Base-by-base conservation (phyloP, 495 filamentous ascomycete genomes). In the Tuber microsphaerosporum region DNA sequence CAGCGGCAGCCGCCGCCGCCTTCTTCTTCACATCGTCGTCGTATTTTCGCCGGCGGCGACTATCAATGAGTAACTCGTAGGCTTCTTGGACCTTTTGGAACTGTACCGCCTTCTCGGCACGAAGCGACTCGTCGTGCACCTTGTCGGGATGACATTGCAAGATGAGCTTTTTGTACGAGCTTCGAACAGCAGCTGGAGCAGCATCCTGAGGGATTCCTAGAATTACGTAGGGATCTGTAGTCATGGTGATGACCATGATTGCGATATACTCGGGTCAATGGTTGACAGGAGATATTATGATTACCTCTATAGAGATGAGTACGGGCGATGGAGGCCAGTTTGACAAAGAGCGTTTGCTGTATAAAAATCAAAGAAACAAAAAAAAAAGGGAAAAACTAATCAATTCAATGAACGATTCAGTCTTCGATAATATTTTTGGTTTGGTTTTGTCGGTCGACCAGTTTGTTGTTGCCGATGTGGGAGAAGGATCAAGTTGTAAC, bases 71-170 rank as follows among this genome's bases (percentile, higher is more conserved):
- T 20, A 96, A 86, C 84, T 98, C 95, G 83, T 96, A 99, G 70
- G 95, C 93, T 77, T 94, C 88, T 84, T 97, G 94, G 45, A 98
- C 93, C 84, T 90, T 91, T 84, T 97, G 93, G 83, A 97, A 99
- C 85, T 97, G 89, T 74, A 92, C 90, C 74, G 90, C 88, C 82
- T 94, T 95, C 77, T 88, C 85, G 72, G 85, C 86, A 75, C 90
- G 90, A 73, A 88, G 85, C 42, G 90, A 86, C 78, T 90, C 87
- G 76, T 96, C 92, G 80, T 93, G 89, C 71, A 97, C 89, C 86
- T 98, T 98, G 87, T 99, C 95, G 45, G 95, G 95, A 83, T 99
- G 95, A 83, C 90, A 94, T 85, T 93, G 93, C 74, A 98, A 89
- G 73, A 93, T 94, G 39, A 97, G 91, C 85, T 97, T 98, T 76